A percentile compares a stretch with the other conserved stretches of the same genome.
These are phyloP conservation scores for Fusarium sublunatum DNA, from an alignment of 2,329 filamentous ascomycete species.

Conservation along the genomic window DNA sequence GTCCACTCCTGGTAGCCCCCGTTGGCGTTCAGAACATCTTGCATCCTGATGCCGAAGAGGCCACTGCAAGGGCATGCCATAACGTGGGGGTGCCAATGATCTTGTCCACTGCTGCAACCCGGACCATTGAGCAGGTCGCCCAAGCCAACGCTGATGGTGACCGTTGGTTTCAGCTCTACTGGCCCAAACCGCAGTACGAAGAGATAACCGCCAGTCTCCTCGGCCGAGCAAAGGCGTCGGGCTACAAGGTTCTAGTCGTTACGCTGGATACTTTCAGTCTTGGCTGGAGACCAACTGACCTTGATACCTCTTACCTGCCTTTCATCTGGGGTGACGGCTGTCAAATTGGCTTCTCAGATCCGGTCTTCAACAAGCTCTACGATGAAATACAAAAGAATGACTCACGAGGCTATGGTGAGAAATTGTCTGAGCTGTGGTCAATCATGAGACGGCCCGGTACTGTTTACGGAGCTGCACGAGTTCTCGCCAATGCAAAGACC, in stretches of 20 bases:
- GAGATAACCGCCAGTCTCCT: constrained; percentile 74
- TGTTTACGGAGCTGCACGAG: constrained; percentile 36
- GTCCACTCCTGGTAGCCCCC: constrained; percentile 69
- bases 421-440: constrained; percentile 32
- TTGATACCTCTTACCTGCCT: constrained; percentile 71
- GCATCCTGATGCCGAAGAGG: constrained; percentile 72
- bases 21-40: constrained; percentile 77
- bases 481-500: constrained; percentile 23
- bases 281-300: constrained; percentile 75
- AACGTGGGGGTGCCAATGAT: constrained; percentile 73
- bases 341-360: constrained; percentile 73
- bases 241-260: constrained; percentile 74
- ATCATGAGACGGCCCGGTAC: constrained; percentile 40
- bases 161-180: constrained; percentile 81
- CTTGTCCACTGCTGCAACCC: constrained; percentile 72
- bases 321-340: constrained; percentile 70
- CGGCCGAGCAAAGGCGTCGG: constrained; percentile 67
- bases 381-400: constrained; percentile 38
- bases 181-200: constrained; percentile 68
- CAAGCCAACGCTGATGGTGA: constrained; percentile 65
- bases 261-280: constrained; percentile 78
- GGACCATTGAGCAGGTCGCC: constrained; percentile 74
- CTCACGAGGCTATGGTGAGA: constrained; percentile 16
- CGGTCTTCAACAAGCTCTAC: constrained; percentile 62
- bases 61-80: constrained; percentile 70